phyloP scores from a whole-genome alignment of 2,329 filamentous ascomycete species.

The Exophiala lecanii-corni region DNA sequence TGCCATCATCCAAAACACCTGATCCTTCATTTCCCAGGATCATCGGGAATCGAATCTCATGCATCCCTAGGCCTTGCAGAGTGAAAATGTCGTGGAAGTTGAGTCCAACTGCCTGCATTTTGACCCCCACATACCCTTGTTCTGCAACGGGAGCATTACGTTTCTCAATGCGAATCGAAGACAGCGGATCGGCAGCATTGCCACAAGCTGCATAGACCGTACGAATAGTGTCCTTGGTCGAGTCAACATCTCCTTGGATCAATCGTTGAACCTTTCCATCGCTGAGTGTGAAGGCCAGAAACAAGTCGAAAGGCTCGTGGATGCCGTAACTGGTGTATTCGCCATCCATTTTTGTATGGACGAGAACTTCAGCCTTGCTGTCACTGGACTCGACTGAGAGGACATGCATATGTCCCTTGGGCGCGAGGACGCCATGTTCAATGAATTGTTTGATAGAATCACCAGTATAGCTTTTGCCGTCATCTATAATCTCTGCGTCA shows the following conservation, averaged over 20 bases:
- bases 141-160: conserved; percentile 7
- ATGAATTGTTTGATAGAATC: conserved; percentile 11
- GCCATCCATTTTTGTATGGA: conserved; percentile 18
- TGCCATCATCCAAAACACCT: conserved; percentile 16
- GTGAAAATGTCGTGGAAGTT: conserved; percentile 22
- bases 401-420: conserved; percentile 6
- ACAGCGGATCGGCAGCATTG: conserved; percentile 12
- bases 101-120: conserved; percentile 17
- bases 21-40: conserved; percentile 19
- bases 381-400: conserved; percentile 2
- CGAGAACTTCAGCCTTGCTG: conserved; percentile 7
- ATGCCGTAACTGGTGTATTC: conserved; percentile 16
- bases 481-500: conserved; percentile 15
- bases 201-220: conserved; percentile 15
- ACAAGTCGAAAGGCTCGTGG: conserved; percentile 17
- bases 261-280: conserved; percentile 13
- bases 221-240: conserved; percentile 10
- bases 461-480: conserved; percentile 16
- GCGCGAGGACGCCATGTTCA: conserved; percentile 14
- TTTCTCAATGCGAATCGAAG: conserved; percentile 9
- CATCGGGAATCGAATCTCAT: conserved; percentile 17
- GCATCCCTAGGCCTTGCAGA: conserved; percentile 12
- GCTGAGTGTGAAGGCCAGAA: conserved; percentile 9
- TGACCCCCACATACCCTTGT: conserved; percentile 16
- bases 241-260: conserved; percentile 14